A percentile compares a stretch with the other conserved stretches of the same genome.
Conservation (phyloP, 2,329 filamentous ascomycete genomes). For the Teratosphaeria destructans region DNA sequence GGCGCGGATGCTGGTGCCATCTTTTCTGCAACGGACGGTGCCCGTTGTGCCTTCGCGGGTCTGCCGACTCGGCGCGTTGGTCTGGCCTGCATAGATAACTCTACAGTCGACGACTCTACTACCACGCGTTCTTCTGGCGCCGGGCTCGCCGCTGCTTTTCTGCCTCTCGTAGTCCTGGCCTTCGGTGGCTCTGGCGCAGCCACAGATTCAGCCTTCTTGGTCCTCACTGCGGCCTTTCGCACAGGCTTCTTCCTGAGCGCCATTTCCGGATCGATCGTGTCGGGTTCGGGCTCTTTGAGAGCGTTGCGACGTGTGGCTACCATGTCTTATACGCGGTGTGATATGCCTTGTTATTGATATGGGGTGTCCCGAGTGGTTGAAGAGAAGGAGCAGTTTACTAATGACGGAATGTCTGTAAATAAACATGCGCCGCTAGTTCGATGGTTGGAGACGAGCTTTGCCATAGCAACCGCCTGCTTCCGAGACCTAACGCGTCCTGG, state of each 20-base stretch:
- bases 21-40: background rate
- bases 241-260: constrained; percentile 25
- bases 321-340: constrained; percentile 14
- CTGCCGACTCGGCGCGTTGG: constrained; percentile 4
- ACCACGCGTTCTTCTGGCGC: background rate
- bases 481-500: background rate
- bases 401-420: background rate
- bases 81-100: constrained; percentile 1
- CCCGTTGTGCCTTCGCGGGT: constrained; percentile 7
- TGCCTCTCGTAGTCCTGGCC: constrained; percentile 4
- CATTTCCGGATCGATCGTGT: constrained; percentile 3
- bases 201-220: constrained; percentile 12
- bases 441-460: background rate
- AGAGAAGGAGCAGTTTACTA: background rate
- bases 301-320: constrained; percentile 26
- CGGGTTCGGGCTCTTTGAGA: constrained; percentile 12
- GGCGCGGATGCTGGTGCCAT: background rate
- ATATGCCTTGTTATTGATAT: background rate
- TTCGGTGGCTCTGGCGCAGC: constrained; percentile 6
- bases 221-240: constrained; percentile 16
- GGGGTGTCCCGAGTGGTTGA: background rate
- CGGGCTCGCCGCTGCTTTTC: background rate
- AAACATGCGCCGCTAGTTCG: background rate
- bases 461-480: background rate
- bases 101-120: background rate